Evolutionary conservation across 148 eudicot species (phyloP), one percentile per base, ranked within the genome.

Genomic region (Rhododendron mucronatum): DNA sequence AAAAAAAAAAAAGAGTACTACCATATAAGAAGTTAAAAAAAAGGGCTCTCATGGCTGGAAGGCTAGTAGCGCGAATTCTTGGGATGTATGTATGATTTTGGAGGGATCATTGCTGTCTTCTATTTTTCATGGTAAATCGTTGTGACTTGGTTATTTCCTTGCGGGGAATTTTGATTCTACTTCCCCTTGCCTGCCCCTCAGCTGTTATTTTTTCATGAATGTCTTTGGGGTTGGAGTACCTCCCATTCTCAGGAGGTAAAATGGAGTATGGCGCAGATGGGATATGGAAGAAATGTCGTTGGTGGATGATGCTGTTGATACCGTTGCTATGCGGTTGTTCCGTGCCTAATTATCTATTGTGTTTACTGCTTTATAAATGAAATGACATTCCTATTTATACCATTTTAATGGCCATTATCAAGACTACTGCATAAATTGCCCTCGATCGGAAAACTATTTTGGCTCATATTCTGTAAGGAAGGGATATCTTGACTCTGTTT

Each of bases 91-190:
- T 86, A 53, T 53, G 71, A 41, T 86, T 65, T 80, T 86, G 80
- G 80, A 51, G 84, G 84, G 61, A 81, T 44, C 55, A 48, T 71
- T n/a, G 39, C 28, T 16, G 12, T 71, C 63, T 81, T 45, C 7
- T 30, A 1, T 81, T 65, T 53, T 65, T 53, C 59, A 18, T 82
- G 65, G 71, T 55, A 53, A 59, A 73, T 75, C 15, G 13, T 82
- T 82, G 88, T 37, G 88, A 83, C 78, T 82, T 86, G 16, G 80
- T 28, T 37, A 26, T 20, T 41, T 37, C 23, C 23, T 71, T n/a
- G 35, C 3, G 81, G 88, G 88, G 82, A 86, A 69, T 86, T 86
- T 86, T 86, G 88, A 41, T 82, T 76, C 44, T 86, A 44, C 57
- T 82, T 82, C 81, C 88, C 84, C 85, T 1, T 50, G 59, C 20